These are phyloP conservation scores for Lepiota venenata DNA, from an alignment of 768 basidiomycete species.

Conservation along the genomic window DNA sequence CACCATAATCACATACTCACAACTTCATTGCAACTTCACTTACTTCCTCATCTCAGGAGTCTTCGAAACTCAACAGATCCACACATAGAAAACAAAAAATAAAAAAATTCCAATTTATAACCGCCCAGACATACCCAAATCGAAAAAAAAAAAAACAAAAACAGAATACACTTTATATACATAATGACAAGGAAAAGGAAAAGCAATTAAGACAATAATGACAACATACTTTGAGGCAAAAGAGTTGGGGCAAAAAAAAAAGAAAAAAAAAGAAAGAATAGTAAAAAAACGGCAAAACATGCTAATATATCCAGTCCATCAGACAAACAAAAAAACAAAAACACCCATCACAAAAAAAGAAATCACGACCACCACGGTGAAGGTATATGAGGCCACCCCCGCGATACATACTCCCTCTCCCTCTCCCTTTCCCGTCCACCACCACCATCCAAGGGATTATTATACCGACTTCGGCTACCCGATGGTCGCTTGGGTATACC, in stretches of 20 bases:
- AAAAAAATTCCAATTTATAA: too few relatives aligned
- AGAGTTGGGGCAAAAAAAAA: background rate
- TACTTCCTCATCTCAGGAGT: too few relatives aligned
- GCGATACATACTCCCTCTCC: background rate
- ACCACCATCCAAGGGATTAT: background rate
- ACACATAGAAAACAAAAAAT: too few relatives aligned
- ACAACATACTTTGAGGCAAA: background rate
- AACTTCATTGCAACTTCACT: too few relatives aligned
- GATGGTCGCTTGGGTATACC: too few relatives aligned
- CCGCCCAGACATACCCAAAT: too few relatives aligned
- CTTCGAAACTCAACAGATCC: too few relatives aligned
- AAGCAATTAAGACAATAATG: background rate
- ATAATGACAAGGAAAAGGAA: too few relatives aligned
- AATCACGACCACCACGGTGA: background rate
- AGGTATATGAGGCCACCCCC: background rate
- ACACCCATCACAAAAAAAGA: background rate
- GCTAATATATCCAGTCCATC: background rate
- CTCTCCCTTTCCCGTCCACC: background rate
- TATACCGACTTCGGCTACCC: too few relatives aligned
- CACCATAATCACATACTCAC: too few relatives aligned
- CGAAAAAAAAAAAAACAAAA: too few relatives aligned
- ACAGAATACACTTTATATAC: too few relatives aligned
- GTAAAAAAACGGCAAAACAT: background rate
- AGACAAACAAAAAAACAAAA: background rate
- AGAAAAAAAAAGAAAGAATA: background rate